Evolutionary conservation across 2,329 filamentous ascomycete genomes (phyloP).

Genomic region (Zymoseptoria pseudotritici): DNA sequence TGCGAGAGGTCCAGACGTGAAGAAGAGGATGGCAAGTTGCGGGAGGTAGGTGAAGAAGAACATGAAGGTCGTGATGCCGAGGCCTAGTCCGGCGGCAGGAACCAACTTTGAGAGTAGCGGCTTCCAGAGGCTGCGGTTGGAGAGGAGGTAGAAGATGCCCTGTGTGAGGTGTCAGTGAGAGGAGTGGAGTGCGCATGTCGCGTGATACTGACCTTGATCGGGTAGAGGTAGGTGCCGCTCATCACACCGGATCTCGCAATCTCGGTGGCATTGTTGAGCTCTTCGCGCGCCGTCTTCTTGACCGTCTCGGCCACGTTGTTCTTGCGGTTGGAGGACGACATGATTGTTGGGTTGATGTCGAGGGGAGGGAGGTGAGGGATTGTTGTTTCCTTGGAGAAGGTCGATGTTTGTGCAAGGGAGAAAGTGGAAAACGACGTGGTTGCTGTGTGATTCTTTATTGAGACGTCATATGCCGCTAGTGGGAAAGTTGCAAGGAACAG

Average conservation of each 20-base stretch:
- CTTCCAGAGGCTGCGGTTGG: slow-evolving; percentile 51
- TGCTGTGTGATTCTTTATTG: neutral
- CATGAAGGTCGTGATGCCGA: slow-evolving; percentile 53
- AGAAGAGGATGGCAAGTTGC: slow-evolving; percentile 71
- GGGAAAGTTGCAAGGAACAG: neutral
- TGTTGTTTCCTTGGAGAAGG: neutral
- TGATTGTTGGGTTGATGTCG: too few species aligned
- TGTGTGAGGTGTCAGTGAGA: slow-evolving; percentile 22
- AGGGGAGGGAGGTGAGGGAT: too few species aligned
- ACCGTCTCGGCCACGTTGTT: slow-evolving; percentile 35
- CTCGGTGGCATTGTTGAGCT: slow-evolving; percentile 58
- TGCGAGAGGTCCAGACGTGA: slow-evolving; percentile 77
- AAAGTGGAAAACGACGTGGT: too few species aligned
- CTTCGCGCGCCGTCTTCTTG: slow-evolving; percentile 56
- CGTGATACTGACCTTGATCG: slow-evolving; percentile 53
- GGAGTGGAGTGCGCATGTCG: neutral
- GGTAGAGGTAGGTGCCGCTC: slow-evolving; percentile 79
- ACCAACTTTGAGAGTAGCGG: slow-evolving; percentile 51
- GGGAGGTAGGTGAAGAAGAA: slow-evolving; percentile 82
- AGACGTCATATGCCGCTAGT: neutral
- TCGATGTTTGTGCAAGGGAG: neutral
- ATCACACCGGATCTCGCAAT: slow-evolving; percentile 62
- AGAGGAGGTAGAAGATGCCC: slow-evolving; percentile 55
- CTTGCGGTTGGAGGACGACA: too few species aligned
- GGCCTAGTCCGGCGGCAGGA: slow-evolving; percentile 61